A percentile compares a stretch with the other conserved stretches of the same genome.
phyloP scores from a whole-genome alignment of 345 rosid genomes.

The Mercurialis annua region DNA sequence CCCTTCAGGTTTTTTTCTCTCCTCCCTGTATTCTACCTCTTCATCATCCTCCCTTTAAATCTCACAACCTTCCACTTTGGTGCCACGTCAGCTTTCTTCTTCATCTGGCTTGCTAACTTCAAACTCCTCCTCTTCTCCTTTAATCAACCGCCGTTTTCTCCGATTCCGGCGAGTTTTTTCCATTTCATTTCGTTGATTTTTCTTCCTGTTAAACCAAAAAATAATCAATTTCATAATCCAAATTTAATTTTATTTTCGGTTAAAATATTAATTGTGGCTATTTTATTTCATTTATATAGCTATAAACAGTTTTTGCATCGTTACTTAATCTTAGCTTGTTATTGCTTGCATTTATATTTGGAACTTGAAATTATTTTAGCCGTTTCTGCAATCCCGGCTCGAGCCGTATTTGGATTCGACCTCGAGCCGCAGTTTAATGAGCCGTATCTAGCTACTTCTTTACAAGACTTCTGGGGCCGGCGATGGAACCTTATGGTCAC shows the following conservation, averaged over 20 bases:
- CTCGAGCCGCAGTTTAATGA: constrained; percentile 61
- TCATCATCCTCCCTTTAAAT: constrained; percentile 13
- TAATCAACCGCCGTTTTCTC: constrained; percentile 2
- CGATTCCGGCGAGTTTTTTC: neutral
- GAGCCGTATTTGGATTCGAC: constrained; percentile 42
- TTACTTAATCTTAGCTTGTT: constrained; percentile 25
- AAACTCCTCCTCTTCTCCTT: constrained; percentile 19
- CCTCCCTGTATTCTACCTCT: constrained; percentile 4
- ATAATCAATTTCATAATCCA: neutral
- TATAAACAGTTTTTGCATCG: constrained; percentile 35
- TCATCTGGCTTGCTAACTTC: constrained; percentile 15
- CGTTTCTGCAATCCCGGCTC: constrained; percentile 33
- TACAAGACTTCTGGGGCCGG: constrained; percentile 81
- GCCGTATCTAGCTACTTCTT: constrained; percentile 59
- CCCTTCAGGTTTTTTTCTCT: neutral
- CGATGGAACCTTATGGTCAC: constrained; percentile 78
- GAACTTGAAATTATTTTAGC: constrained; percentile 41
- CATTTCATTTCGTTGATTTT: neutral
- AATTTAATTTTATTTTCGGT: neutral
- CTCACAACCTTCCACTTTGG: neutral
- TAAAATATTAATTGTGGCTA: constrained; percentile 18
- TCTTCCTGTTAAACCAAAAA: constrained; percentile 13
- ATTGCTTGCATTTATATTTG: constrained; percentile 39
- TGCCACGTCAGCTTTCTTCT: neutral
- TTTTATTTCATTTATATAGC: constrained; percentile 29